Evolutionary conservation across 208 protist species (phyloP), one percentile per base, ranked within the genome.

Genomic region (Lotmaria passim): DNA sequence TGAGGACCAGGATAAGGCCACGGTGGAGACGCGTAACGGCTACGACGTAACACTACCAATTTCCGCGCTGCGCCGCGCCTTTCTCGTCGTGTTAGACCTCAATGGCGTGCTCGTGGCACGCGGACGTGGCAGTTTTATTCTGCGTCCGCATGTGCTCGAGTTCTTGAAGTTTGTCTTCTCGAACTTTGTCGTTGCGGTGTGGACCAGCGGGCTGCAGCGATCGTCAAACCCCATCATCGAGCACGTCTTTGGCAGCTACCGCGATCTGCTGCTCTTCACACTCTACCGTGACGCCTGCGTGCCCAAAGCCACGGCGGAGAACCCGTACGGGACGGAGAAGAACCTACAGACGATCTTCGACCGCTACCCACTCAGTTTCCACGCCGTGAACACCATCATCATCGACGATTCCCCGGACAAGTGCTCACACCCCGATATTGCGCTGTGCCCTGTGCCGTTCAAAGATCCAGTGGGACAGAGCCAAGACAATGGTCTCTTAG

Each of bases 381-480:
- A 96, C 73, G 85, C 75, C 58, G 87, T 91, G 19, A 96, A 96
- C 77, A 96, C 92, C 5, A 94, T 96, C 73, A 94, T 96, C 76
- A 87, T 96, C 39, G 92, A 96, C 57, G 92, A 96, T 61, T 95
- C 89, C 8, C 86, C 89, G 10, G 85, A 85, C 66, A 96, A 96
- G 77, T 96, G 92, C 59, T 96, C 92, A 11, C 92, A 96, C 67
- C 92, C 89, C 14, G 89, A 94, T 44, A 93, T 95, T 52, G 92
- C 92, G 7, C 80, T 96, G 26, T 96, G 92, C 65, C 92, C 92
- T 2, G 74, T 89, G 8, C 89, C 89, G 6, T 96, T 95, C 70
- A 86, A 85, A 51, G 87, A 94, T 61, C 75, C 87, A 2, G 74
- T 69, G 11, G 56, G 59, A 30, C 85, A 94, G 75, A 44, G 51